Evolutionary conservation across 805 yeast species (phyloP).

Genomic region (Starmerella sp.): DNA sequence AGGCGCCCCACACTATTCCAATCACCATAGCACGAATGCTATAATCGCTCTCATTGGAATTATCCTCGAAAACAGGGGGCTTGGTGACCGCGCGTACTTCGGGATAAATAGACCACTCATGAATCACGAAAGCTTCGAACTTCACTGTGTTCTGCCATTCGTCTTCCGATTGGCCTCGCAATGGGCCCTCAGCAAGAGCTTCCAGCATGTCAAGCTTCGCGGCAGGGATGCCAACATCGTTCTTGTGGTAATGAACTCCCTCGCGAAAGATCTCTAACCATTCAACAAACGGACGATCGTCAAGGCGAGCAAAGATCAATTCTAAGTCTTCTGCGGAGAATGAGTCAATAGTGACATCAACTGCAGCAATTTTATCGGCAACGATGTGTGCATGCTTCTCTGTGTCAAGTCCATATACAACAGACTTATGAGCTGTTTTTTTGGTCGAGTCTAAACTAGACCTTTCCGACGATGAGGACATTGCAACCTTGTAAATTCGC

Average conservation of each 20-base stretch:
- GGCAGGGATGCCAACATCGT: slow-evolving; percentile 39
- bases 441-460: too few relatives aligned
- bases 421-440: too few relatives aligned
- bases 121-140: slow-evolving; percentile 35
- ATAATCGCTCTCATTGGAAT: slow-evolving; percentile 34
- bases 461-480: too few relatives aligned
- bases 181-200: slow-evolving; percentile 21
- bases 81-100: slow-evolving; percentile 50
- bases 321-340: slow-evolving; percentile 11
- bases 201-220: slow-evolving; percentile 31
- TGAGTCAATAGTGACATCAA: neutral
- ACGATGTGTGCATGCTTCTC: too few relatives aligned
- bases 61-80: slow-evolving; percentile 45
- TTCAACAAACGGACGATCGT: slow-evolving; percentile 29
- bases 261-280: slow-evolving; percentile 34
- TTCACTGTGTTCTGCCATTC: slow-evolving; percentile 21
- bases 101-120: slow-evolving; percentile 44
- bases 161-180: slow-evolving; percentile 15
- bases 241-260: slow-evolving; percentile 34
- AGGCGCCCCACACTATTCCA: slow-evolving; percentile 39
- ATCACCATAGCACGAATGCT: slow-evolving; percentile 43
- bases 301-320: slow-evolving; percentile 10
- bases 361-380: too few relatives aligned
- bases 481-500: too few relatives aligned
- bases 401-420: too few relatives aligned